phyloP scores from a whole-genome alignment of 73 alveolate genomes.

The Tetrahymena elliotti region DNA sequence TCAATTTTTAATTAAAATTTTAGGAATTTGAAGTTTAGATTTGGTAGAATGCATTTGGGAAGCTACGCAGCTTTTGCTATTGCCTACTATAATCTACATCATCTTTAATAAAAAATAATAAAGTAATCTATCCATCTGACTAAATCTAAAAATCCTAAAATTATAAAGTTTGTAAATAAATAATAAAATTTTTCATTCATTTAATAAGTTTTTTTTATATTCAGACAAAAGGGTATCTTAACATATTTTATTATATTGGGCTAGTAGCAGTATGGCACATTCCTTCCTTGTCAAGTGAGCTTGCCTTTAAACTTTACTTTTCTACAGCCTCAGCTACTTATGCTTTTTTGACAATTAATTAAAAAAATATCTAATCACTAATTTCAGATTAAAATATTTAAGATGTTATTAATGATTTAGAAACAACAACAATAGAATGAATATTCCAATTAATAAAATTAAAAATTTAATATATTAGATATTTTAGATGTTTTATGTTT shows the following conservation, averaged over 20 bases:
- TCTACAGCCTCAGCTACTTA: not conserved
- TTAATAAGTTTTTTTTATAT: not conserved
- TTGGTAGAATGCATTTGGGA: slow-evolving; percentile 24
- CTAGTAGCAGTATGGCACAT: slow-evolving; percentile 35
- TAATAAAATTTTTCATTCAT: not conserved
- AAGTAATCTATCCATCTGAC: slow-evolving; percentile 24
- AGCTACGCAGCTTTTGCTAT: slow-evolving; percentile 20
- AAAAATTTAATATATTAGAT: not conserved
- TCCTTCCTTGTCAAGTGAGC: slow-evolving; percentile 13
- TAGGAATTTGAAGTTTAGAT: not conserved
- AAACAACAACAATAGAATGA: not conserved
- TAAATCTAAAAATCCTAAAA: slow-evolving; percentile 31
- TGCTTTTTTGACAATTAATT: not conserved
- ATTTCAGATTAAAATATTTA: not conserved
- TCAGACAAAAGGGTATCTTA: not conserved
- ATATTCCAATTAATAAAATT: not conserved
- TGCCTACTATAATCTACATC: slow-evolving; percentile 26
- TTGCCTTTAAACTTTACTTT: slow-evolving; percentile 17
- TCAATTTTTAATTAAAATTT: not conserved
- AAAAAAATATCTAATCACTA: not conserved
- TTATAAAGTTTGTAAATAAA: not conserved
- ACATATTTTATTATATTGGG: slow-evolving; percentile 14
- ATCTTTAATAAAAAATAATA: slow-evolving; percentile 4
- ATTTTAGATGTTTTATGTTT: not conserved
- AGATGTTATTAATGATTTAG: not conserved